Conservation (phyloP, 495 filamentous ascomycete species). For the Pseudoneurospora amorphoporcata region DNA sequence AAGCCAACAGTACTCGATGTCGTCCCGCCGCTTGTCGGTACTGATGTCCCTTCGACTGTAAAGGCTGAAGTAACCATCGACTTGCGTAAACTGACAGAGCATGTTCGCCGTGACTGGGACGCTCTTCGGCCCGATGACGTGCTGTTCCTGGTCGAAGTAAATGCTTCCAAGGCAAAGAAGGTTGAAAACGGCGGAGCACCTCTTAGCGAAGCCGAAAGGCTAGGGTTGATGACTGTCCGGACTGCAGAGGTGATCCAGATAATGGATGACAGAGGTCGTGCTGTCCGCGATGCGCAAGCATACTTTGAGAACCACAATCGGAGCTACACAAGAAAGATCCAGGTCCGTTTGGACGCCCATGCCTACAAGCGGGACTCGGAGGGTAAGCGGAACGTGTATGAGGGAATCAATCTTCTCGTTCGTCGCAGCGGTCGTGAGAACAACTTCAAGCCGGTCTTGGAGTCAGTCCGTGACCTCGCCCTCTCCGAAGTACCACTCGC, state of each 20-base stretch:
- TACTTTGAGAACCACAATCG: conserved; percentile 34
- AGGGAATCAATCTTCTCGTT: conserved; percentile 76
- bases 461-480: conserved; percentile 79
- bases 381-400: conserved; percentile 70
- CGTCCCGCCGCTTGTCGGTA: conserved; percentile 73
- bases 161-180: conserved; percentile 42
- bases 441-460: conserved; percentile 90
- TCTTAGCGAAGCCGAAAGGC: conserved; percentile 42
- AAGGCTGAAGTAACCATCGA: conserved; percentile 85
- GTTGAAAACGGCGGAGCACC: conserved; percentile 44
- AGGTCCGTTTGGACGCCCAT: conserved; percentile 70
- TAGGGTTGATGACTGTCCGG: conserved; percentile 61
- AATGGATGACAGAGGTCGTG: conserved; percentile 76
- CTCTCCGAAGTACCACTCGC: conserved; percentile 80
- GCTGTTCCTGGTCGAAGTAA: conserved; percentile 73
- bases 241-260: conserved; percentile 82
- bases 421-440: conserved; percentile 84
- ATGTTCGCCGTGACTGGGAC: conserved; percentile 83
- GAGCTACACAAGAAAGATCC: conserved; percentile 51
- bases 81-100: conserved; percentile 62
- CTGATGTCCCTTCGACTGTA: conserved; percentile 73
- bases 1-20: conserved; percentile 86
- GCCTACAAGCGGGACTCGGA: conserved; percentile 75
- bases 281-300: conserved; percentile 49
- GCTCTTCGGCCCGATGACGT: conserved; percentile 79